Base-by-base conservation (phyloP, 805 yeast species). In the Ogataea saltuana region DNA sequence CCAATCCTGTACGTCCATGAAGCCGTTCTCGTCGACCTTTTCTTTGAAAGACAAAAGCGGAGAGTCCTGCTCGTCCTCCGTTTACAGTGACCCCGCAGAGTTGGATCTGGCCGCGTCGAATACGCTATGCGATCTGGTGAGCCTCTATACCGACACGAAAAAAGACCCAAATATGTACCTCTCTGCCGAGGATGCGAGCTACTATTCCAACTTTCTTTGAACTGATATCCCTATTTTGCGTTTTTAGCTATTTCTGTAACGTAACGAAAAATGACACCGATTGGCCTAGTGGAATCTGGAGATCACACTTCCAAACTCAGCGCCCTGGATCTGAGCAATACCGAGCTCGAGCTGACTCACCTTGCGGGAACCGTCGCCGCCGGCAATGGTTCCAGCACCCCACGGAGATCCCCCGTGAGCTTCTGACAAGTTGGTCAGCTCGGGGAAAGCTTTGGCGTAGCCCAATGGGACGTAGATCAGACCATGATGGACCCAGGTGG, bases 381-480 rank as follows among this genome's bases (percentile, higher is more conserved):
- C 86, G 22, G 95, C 89, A 57, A 75, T 71, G 28, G 86, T 69
- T 54, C 95, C 95, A 25, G 95, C 85, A 63, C 95, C 96, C 88
- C 89, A 88, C 34, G 95, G 78, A 17, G 89, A 77, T 43, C 85
- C 86, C 51, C 95, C 95, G 61, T 84, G 95, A 38, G 79, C 73
- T 68, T 85, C 88, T 3, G 73, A 76, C 33, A 82, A 57, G 65
- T 72, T 72, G 32, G 85, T 66, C 50, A 82, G 57, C 53, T 74
- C 73, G 9, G 75, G 73, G 64, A 81, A 82, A 4, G 75, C 69
- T 48, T 70, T 63, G 49, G 72, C 75, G 69, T 81, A 87, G 48
- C 95, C 95, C 54, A 86, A 71, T 48, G 95, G 95, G 36, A 87
- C 78, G 63, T 64, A 86, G 44, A 81, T 74, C 66, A 86, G 71